phyloP scores from a whole-genome alignment of 331 rosid genomes.

The Rhamnella rubrinervis region DNA sequence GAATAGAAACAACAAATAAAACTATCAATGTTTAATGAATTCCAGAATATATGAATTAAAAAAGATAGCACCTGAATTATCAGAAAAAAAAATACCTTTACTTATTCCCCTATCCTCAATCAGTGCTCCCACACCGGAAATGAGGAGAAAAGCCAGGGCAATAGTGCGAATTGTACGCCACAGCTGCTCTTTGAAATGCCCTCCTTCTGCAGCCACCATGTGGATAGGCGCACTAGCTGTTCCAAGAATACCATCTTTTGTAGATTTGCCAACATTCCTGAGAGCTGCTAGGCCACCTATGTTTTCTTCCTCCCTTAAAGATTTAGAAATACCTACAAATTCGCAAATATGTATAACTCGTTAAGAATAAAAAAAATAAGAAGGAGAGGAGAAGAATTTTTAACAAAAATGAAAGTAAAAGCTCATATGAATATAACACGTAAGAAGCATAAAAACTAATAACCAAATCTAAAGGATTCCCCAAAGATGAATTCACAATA shows the following conservation, averaged over 20 bases:
- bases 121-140: conserved; percentile 76
- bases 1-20: conserved; percentile 18
- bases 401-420: background rate
- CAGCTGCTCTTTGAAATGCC: conserved; percentile 72
- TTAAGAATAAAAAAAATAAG: background rate
- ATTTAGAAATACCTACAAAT: conserved; percentile 56
- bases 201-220: conserved; percentile 66
- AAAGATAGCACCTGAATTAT: conserved; percentile 1
- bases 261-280: conserved; percentile 57
- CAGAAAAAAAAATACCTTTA: conserved; percentile 54
- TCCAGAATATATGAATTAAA: conserved; percentile 14
- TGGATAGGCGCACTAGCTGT: conserved; percentile 78
- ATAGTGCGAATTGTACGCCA: conserved; percentile 70
- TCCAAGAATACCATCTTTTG: conserved; percentile 70
- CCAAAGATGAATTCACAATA: no score
- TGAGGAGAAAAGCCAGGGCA: conserved; percentile 58
- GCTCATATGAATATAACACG: no score
- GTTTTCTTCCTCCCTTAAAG: conserved; percentile 54
- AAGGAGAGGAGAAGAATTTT: background rate
- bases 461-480: no score
- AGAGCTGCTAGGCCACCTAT: conserved; percentile 49
- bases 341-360: conserved; percentile 5
- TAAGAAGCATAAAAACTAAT: no score
- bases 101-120: conserved; percentile 75
- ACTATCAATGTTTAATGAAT: conserved; percentile 23